Percentiles rank a stretch among this genome's conserved stretches.
These are phyloP conservation scores for Stephania japonica DNA, from an alignment of 164 flowering plant genomes.

Conservation along the genomic window DNA sequence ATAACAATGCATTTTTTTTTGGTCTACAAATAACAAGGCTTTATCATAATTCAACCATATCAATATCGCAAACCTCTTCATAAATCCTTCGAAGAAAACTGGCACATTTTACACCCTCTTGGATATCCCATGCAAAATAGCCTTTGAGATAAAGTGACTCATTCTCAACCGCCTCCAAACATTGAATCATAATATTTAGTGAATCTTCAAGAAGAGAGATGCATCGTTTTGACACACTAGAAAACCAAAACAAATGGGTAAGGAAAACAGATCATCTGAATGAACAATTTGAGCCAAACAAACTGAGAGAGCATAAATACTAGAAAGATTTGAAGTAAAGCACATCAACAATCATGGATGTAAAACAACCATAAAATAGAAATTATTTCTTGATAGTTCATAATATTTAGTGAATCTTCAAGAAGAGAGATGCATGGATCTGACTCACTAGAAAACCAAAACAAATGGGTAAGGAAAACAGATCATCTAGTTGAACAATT, in stretches of 20 bases:
- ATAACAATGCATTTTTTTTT: too few species aligned
- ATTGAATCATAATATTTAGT: constrained; percentile 51
- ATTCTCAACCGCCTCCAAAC: constrained; percentile 55
- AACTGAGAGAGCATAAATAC: neutral
- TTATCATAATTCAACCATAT: neutral
- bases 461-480: neutral
- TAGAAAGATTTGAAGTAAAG: too few species aligned
- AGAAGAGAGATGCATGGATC: constrained; percentile 52
- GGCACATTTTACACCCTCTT: constrained; percentile 74
- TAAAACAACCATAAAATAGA: neutral
- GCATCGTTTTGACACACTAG: constrained; percentile 51
- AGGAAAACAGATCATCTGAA: neutral
- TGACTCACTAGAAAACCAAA: constrained; percentile 39
- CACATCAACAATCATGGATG: neutral
- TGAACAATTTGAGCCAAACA: neutral
- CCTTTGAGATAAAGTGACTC: constrained; percentile 25
- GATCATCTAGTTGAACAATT: neutral
- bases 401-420: constrained; percentile 55
- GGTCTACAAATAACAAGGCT: neutral
- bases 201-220: constrained; percentile 66
- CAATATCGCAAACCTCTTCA: constrained; percentile 68
- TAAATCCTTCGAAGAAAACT: constrained; percentile 71
- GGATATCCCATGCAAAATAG: constrained; percentile 39
- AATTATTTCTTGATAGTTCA: constrained; percentile 11
- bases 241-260: constrained; percentile 4